Evolutionary conservation across 164 flowering plant species (phyloP).

Genomic region (Nymphaea thermarum): DNA sequence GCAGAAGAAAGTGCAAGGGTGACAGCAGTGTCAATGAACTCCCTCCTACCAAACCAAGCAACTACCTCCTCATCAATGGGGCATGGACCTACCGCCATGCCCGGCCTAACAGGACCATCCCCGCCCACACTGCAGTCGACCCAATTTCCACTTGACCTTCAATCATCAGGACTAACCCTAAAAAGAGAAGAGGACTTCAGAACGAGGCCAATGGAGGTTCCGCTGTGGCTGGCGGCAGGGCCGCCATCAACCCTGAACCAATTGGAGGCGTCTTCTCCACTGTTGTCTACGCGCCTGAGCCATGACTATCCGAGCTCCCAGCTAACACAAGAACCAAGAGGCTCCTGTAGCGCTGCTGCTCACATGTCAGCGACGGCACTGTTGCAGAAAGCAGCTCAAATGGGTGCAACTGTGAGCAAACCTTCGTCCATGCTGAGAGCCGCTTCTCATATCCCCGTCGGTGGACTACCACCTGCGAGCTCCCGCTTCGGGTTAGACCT

Average conservation of each 20-base stretch:
- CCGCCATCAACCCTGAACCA: constrained; percentile 1
- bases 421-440: constrained; percentile 19
- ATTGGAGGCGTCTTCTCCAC: constrained; percentile 19
- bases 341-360: constrained; percentile 12
- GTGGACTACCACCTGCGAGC: constrained; percentile 8
- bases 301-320: constrained; percentile 15
- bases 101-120: no score
- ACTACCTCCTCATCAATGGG: no score
- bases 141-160: no score
- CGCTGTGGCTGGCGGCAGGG: constrained; percentile 9
- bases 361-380: constrained; percentile 95
- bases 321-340: constrained; percentile 13
- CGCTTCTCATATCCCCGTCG: constrained; percentile 38
- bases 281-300: constrained; percentile 20
- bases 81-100: no score
- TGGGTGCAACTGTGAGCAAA: constrained; percentile 67
- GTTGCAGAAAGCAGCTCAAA: constrained; percentile 89
- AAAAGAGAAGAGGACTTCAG: no score
- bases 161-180: no score
- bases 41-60: constrained; percentile 4
- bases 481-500: constrained; percentile 30
- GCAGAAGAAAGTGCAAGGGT: constrained; percentile 82
- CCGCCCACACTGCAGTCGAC: no score
- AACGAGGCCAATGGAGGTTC: neutral
- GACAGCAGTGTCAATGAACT: constrained; percentile 13